Evolutionary conservation across 768 basidiomycete species (phyloP).

Genomic region (Mycena capillaripes): DNA sequence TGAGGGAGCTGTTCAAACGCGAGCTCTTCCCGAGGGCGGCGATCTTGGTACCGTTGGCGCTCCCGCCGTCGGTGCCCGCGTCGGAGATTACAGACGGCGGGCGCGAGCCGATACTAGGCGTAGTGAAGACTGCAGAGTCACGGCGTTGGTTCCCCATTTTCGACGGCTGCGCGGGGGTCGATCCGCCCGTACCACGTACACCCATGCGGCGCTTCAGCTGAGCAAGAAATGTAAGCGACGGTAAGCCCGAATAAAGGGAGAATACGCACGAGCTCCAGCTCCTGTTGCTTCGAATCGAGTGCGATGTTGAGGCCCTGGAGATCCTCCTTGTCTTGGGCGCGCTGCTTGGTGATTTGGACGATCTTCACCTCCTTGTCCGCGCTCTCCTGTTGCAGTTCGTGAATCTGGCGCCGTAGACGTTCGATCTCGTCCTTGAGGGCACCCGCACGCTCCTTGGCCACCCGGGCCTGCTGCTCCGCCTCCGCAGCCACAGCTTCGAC

Average conservation of each 20-base stretch:
- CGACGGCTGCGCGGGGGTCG: slow-evolving; percentile 65
- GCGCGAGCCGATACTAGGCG: slow-evolving; percentile 60
- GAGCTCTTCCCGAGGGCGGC: slow-evolving; percentile 65
- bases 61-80: slow-evolving; percentile 54
- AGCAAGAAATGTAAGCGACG: background rate
- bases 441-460: slow-evolving; percentile 63
- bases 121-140: slow-evolving; percentile 70
- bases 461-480: slow-evolving; percentile 63
- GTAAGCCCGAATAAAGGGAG: background rate
- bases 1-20: slow-evolving; percentile 56
- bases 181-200: slow-evolving; percentile 67
- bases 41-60: slow-evolving; percentile 51
- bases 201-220: slow-evolving; percentile 77
- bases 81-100: slow-evolving; percentile 73
- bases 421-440: slow-evolving; percentile 72
- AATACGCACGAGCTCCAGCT: slow-evolving; percentile 84
- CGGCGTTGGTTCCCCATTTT: slow-evolving; percentile 59
- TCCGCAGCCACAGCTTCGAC: slow-evolving; percentile 67
- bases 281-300: slow-evolving; percentile 94
- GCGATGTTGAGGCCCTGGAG: slow-evolving; percentile 90
- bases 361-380: slow-evolving; percentile 89
- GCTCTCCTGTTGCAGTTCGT: slow-evolving; percentile 83
- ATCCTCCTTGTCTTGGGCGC: slow-evolving; percentile 81
- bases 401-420: slow-evolving; percentile 71
- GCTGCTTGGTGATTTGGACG: slow-evolving; percentile 77